Evolutionary conservation across 441 rosid genomes (phyloP).

Genomic region (Populus hybrid): DNA sequence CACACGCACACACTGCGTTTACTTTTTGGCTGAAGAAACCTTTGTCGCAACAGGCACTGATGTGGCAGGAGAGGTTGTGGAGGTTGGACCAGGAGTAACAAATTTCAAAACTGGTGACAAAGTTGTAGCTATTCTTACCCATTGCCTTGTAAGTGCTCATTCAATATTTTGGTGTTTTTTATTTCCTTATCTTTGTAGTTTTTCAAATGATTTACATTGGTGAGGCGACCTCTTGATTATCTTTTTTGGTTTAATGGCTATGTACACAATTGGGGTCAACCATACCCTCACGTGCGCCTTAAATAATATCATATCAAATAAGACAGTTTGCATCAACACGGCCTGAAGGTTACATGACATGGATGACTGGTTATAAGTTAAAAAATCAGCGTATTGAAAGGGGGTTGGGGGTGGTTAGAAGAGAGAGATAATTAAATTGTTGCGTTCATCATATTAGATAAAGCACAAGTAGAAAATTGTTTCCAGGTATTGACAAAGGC

Average conservation of each 20-base stretch:
- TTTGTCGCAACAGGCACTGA: slow-evolving; percentile 51
- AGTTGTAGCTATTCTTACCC: slow-evolving; percentile 56
- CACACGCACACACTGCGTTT: not conserved
- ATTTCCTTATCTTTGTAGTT: not conserved
- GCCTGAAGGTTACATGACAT: not conserved
- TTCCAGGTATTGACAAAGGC: not conserved
- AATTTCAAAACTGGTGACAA: slow-evolving; percentile 69
- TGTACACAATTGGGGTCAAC: too few relatives aligned
- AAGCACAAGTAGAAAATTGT: not conserved
- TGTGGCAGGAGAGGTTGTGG: slow-evolving; percentile 69
- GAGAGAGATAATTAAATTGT: not conserved
- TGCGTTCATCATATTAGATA: not conserved
- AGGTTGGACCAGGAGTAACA: slow-evolving; percentile 57
- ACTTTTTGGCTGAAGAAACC: not conserved
- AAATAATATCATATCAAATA: not conserved
- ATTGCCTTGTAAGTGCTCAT: slow-evolving; percentile 12
- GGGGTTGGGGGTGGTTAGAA: not conserved
- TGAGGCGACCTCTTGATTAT: not conserved
- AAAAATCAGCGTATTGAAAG: not conserved
- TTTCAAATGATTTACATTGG: not conserved
- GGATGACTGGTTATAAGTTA: not conserved
- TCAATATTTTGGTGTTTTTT: not conserved
- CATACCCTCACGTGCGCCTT: not conserved
- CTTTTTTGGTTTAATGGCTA: too few relatives aligned
- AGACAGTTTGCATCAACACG: not conserved